Conservation (phyloP, 768 basidiomycete species). For the Mycena olivaceomarginata region DNA sequence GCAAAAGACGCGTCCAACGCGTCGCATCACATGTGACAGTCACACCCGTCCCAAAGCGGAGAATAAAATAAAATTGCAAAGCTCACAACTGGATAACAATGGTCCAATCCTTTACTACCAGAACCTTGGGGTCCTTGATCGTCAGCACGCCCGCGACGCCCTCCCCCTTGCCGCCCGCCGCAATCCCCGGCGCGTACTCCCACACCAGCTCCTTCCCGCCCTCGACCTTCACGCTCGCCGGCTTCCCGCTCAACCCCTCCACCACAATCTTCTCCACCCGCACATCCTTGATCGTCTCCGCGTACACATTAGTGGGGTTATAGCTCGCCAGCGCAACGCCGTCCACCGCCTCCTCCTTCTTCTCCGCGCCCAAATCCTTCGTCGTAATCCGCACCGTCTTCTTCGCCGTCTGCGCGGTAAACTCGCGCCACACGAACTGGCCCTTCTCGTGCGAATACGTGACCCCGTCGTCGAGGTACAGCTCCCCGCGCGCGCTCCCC, state of each 20-base stretch:
- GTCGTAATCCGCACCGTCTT: conserved; percentile 71
- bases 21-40: not conserved
- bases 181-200: conserved; percentile 78
- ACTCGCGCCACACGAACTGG: conserved; percentile 89
- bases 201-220: conserved; percentile 76
- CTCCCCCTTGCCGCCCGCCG: conserved; percentile 74
- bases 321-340: conserved; percentile 70
- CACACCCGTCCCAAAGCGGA: not conserved
- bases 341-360: conserved; percentile 69
- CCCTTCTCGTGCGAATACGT: conserved; percentile 86
- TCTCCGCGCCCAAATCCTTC: conserved; percentile 69
- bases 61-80: conserved; percentile 36
- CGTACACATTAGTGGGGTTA: conserved; percentile 79
- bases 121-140: conserved; percentile 84
- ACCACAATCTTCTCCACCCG: conserved; percentile 90
- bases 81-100: conserved; percentile 60
- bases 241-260: conserved; percentile 80
- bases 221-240: conserved; percentile 74
- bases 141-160: conserved; percentile 80
- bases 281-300: conserved; percentile 78
- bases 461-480: conserved; percentile 97
- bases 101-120: conserved; percentile 79
- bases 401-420: conserved; percentile 70
- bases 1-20: not conserved
- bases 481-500: conserved; percentile 82